Evolutionary conservation across 768 basidiomycete species (phyloP), one percentile per base, ranked within the genome.

Genomic region (Pleurotus salmoneostramineus): DNA sequence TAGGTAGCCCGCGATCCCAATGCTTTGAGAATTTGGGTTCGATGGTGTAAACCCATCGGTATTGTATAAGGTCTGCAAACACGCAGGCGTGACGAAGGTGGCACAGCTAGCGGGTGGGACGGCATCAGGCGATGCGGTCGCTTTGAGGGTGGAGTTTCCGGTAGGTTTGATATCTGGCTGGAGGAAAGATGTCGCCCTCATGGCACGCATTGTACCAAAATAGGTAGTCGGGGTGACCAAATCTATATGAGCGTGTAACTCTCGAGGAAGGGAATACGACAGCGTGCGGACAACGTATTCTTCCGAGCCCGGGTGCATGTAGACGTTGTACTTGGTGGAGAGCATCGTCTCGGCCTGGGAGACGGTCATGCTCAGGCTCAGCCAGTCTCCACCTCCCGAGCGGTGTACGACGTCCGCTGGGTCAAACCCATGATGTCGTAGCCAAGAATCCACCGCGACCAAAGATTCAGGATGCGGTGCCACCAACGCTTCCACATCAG

Each of bases 221-320:
- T 82, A 77, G 1, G 86, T 89, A 0, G 88, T 89, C 0, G 88
- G 88, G 58, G 87, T 84, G 34, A 90, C 71, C 34, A 88, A 69
- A 48, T 88, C 85, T 52, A 89, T 66, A 63, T 89, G 86, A 1
- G 74, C 73, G 60, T 85, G 79, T 32, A 89, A 62, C 50, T 76
- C 61, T 34, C 72, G 73, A 0, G 88, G 88, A n/a, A 90, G 76
- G 59, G 82, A 85, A 68, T 87, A 90, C 58, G 74, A 74, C 3
- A 81, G 83, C 1, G 89, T 87, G 62, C 89, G 79, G 43, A 89
- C 74, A 35, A 87, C 68, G 17, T 72, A 72, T 17, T 60, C 58
- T n/a, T 50, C 55, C 10, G 65, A 60, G 37, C 49, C 58, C 7
- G 64, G 31, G 42, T 67, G 61, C 44, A 58, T 40, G 56, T 65